These are phyloP conservation scores for Emmonsia crescens DNA, from an alignment of 2,329 filamentous ascomycete genomes.

Conservation along the genomic window DNA sequence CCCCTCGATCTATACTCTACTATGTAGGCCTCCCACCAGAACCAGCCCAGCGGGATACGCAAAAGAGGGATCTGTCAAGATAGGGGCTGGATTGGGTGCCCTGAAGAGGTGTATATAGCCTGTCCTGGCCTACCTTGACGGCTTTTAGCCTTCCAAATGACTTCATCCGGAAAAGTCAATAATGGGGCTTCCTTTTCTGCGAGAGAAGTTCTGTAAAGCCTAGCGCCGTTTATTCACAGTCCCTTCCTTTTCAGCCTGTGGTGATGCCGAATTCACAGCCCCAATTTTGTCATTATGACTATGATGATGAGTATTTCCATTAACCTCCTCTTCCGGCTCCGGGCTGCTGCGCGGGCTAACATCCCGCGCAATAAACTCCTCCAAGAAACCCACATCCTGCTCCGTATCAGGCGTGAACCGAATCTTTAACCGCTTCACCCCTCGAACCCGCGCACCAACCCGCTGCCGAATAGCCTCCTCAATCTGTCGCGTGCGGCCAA, in stretches of 20 bases:
- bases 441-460: conserved; percentile 67
- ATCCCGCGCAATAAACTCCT: conserved; percentile 66
- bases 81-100: not conserved
- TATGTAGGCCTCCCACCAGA: conserved; percentile 15
- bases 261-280: conserved; percentile 11
- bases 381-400: conserved; percentile 49
- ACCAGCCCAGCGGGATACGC: conserved; percentile 25
- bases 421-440: conserved; percentile 71
- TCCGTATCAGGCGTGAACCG: conserved; percentile 66
- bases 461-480: conserved; percentile 63
- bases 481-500: conserved; percentile 56
- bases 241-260: conserved; percentile 28
- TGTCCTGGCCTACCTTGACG: not conserved
- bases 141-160: not conserved
- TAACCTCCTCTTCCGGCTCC: conserved; percentile 48
- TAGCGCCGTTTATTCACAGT: conserved; percentile 18
- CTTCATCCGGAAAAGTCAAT: not conserved
- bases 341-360: conserved; percentile 47
- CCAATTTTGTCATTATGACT: conserved; percentile 19
- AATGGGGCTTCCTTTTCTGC: too few relatives aligned
- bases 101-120: not conserved
- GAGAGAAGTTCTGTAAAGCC: not conserved
- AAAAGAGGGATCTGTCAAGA: not conserved
- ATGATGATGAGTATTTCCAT: conserved; percentile 18
- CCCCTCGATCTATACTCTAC: not conserved